Base-by-base conservation (phyloP, 2,329 filamentous ascomycete species). In the Aspergillus sp. region DNA sequence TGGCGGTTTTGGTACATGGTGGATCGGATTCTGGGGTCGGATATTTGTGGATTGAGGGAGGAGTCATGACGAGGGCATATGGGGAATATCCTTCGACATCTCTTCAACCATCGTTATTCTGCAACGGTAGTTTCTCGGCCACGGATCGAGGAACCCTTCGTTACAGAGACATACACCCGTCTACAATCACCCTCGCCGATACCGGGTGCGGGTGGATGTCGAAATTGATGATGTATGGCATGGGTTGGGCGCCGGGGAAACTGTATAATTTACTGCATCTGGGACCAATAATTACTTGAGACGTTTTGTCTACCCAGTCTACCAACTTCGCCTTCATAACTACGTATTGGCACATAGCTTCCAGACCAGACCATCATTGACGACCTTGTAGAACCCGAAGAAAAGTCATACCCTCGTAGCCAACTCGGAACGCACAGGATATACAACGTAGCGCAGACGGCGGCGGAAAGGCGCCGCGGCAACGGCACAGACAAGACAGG, bases 1-100 rank as follows among this genome's bases (percentile, higher is more conserved):
- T 87, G 84, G 84, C 71, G 76, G 20, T 73, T 84, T 53, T 86
- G 82, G 77, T 80, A 79, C 54, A 78, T 73, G 68, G 62, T 86
- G 14, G 84, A 87, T 61, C 67, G 63, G 17, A 66, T 78, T 43
- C 64, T 84, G n/a, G 81, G 81, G 2, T 84, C 81, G 1, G 83
- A 86, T 60, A 78, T 86, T 53, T 86, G 83, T 67, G 83, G 82
- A 5, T 64, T 86, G 55, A 81, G 75, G 60, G 79, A 78, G 43
- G 79, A 81, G 45, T 70, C 71, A 44, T 77, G 62, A 70, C 14
- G 5, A n/a, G 21, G 7, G 2, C n/a, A n/a, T n/a, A 42, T 21
- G 4, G 13, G 16, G 16, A 10, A 10, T 5, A 38, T 45, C 21
- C 7, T 21, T 43, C 23, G 14, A 16, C 41, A 16, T 25, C 31